Base-by-base conservation (phyloP, 495 filamentous ascomycete species). In the Neohortaea acidophila region DNA sequence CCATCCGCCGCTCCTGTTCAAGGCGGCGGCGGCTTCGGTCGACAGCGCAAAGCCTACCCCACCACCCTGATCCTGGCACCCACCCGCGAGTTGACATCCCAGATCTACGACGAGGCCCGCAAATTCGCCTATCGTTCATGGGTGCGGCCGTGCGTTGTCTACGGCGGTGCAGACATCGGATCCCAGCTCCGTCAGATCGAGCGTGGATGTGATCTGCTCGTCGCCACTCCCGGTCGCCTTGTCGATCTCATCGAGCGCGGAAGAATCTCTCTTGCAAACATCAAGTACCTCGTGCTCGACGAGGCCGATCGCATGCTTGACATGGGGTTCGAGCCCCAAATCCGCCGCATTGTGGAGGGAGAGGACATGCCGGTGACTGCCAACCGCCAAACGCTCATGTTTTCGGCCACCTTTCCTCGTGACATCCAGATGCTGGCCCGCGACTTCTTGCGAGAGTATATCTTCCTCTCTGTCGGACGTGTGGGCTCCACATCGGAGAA, bases 251-350 rank as follows among this genome's bases (percentile, higher is more conserved):
- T 97, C 48, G 91, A 96, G 69, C 83, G 91, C 66, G 89, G 91
- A 48, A 86, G 89, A 57, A 94, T 97, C 59, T 94, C 87, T 10
- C 75, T 94, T 25, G 68, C 73, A 47, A 94, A 89, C 66, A 94
- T 96, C 74, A 94, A 94, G 65, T 97, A 94, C 55, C 69, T 97
- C n/a, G 82, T 97, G 48, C 80, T 97, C 25, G 89, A 97, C 51
- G 89, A 97, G 70, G 89, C 89, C 60, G 89, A 97, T 67, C 91
- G 91, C 60, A 96, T 97, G 89, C 66, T 97, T 71, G 89, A 97
- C 68, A 96, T 97, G 89, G 89, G 89, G 80, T 97, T 97, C 70
- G 89, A 97, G 69, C 89, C 89, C 52, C 89, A 97, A 63, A 94
- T 97, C 59, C 86, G 89, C 48, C 80, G 89, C 49, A 96, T 97